These are phyloP conservation scores for Colletotrichum sp. DNA, from an alignment of 2,329 filamentous ascomycete species.

Conservation along the genomic window DNA sequence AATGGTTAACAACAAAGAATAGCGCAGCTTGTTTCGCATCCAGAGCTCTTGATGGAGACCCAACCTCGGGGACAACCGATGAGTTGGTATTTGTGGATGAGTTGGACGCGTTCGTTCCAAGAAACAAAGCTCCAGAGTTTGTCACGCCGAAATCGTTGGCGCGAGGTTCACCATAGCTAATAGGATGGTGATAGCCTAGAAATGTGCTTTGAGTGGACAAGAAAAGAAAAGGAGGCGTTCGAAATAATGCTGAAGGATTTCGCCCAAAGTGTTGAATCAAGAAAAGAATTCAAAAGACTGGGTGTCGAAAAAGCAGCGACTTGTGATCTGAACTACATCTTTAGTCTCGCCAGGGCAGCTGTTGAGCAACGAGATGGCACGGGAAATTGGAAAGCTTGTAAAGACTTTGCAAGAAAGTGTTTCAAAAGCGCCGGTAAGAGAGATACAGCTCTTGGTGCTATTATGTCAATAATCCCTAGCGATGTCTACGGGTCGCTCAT, in stretches of 20 bases:
- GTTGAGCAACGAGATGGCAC: not conserved
- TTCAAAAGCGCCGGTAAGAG: not conserved
- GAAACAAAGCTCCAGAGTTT: not conserved
- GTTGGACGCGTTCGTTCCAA: not conserved
- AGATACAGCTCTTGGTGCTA: not conserved
- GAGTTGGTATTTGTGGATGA: not conserved
- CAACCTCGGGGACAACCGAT: not conserved
- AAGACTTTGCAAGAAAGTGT: not conserved
- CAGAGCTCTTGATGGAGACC: not conserved
- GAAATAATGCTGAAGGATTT: not conserved
- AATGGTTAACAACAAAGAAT: not conserved
- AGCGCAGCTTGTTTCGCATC: not conserved
- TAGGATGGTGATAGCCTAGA: not conserved
- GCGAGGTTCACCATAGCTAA: not conserved
- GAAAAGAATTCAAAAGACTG: not conserved
- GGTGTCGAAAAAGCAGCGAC: not conserved
- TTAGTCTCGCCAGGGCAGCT: not conserved
- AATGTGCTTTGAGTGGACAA: not conserved
- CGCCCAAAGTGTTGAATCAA: not conserved
- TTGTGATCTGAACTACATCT: not conserved
- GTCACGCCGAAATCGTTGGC: not conserved
- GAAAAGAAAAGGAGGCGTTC: not conserved
- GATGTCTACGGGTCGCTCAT: not conserved
- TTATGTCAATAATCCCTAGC: not conserved
- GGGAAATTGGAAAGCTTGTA: not conserved